These are phyloP conservation scores for Leccinum longicurvipes DNA, from an alignment of 768 basidiomycete species.

Conservation along the genomic window DNA sequence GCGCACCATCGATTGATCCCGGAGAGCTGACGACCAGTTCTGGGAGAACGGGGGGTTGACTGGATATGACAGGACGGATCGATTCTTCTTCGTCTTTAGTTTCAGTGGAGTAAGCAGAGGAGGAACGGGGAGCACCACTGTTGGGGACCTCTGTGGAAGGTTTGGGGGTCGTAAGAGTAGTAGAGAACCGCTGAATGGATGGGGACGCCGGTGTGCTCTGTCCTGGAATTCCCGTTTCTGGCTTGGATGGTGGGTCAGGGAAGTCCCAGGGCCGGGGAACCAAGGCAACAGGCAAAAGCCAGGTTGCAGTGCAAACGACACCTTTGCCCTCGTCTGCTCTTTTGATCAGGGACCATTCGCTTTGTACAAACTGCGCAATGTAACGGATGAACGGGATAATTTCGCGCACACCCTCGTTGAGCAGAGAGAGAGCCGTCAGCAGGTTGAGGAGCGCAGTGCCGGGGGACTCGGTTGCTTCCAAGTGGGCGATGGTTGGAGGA, in stretches of 20 bases:
- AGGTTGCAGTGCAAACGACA: conserved; percentile 88
- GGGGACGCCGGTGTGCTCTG: conserved; percentile 22
- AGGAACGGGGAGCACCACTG: conserved; percentile 19
- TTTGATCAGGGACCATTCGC: conserved; percentile 66
- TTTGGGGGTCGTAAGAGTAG: conserved; percentile 26
- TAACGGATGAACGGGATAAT: conserved; percentile 84
- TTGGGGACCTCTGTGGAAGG: conserved; percentile 25
- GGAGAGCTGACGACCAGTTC: conserved; percentile 35
- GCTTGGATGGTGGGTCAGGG: conserved; percentile 39
- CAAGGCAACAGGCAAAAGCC: conserved; percentile 80
- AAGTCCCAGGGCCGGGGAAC: conserved; percentile 83
- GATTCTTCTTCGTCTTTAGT: conserved; percentile 27
- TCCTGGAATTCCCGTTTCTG: conserved; percentile 10
- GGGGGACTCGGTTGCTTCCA: conserved; percentile 63
- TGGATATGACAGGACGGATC: conserved; percentile 24
- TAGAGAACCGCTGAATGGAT: conserved; percentile 21
- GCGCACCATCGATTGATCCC: conserved; percentile 29
- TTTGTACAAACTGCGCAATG: conserved; percentile 74
- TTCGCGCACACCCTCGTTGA: conserved; percentile 75
- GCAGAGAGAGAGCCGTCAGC: conserved; percentile 64
- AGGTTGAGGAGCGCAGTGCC: conserved; percentile 61
- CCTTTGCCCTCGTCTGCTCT: conserved; percentile 65
- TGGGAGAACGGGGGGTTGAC: conserved; percentile 30
- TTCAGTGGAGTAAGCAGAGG: conserved; percentile 30
- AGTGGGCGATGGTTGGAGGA: conserved; percentile 58